Conservation (phyloP, 305 asterid species). For the Andrographis paniculata region DNA sequence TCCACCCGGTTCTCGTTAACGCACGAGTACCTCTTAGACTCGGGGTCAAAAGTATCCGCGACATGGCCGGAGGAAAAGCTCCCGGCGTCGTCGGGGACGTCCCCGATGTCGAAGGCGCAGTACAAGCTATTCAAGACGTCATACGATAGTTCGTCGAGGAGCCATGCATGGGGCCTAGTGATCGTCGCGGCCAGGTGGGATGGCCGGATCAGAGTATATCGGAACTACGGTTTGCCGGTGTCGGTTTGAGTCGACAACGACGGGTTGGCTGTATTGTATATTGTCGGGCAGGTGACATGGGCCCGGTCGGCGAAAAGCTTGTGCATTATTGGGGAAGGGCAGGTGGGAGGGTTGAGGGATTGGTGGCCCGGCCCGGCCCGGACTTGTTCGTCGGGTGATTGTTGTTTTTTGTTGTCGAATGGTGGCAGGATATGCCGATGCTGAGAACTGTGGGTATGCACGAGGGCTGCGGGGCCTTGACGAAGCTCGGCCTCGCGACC, state of each 20-base stretch:
- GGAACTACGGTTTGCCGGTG: conserved; percentile 77
- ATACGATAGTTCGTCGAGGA: conserved; percentile 50
- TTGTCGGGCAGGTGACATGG: too few species aligned
- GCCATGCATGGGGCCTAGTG: conserved; percentile 79
- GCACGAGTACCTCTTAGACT: conserved; percentile 48
- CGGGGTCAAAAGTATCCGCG: conserved; percentile 62
- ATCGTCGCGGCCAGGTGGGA: conserved; percentile 80
- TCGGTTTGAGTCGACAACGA: conserved; percentile 2
- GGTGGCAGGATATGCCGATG: too few species aligned
- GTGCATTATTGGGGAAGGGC: too few species aligned
- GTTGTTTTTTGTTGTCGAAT: too few species aligned
- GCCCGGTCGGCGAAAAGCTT: too few species aligned
- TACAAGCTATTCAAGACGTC: conserved; percentile 58
- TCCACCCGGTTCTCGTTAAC: conserved; percentile 46
- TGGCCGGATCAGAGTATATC: conserved; percentile 78
- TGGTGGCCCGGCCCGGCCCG: too few species aligned
- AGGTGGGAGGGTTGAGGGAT: too few species aligned
- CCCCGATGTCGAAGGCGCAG: conserved; percentile 49
- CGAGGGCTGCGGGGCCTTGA: too few species aligned
- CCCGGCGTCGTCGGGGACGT: conserved; percentile 29
- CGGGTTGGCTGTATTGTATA: too few species aligned
- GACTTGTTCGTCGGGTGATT: too few species aligned
- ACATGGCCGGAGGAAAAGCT: conserved; percentile 91
- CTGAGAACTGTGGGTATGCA: too few species aligned
- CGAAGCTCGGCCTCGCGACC: too few species aligned